These are phyloP conservation scores for Komagataella ulmi DNA, from an alignment of 805 yeast species.

Conservation along the genomic window DNA sequence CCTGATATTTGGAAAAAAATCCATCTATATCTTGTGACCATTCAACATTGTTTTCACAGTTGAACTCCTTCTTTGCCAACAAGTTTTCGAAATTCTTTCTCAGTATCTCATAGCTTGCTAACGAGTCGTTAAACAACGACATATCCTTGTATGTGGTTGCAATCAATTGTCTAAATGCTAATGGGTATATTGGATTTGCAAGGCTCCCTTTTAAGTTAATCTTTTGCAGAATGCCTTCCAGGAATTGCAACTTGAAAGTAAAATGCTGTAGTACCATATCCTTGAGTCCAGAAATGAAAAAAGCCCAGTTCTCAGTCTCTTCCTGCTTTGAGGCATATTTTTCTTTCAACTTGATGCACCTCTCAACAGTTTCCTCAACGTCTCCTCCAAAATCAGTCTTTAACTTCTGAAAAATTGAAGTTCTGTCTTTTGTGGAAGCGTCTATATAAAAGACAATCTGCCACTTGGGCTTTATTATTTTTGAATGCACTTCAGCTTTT, in stretches of 20 bases:
- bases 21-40: background rate
- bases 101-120: constrained; percentile 10
- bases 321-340: constrained; percentile 20
- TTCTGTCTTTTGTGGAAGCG: constrained; percentile 14
- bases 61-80: background rate
- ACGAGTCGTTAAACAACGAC: constrained; percentile 47
- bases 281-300: constrained; percentile 29
- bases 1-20: background rate
- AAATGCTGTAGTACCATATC: constrained; percentile 40
- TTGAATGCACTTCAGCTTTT: constrained; percentile 21
- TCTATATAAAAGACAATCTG: constrained; percentile 33
- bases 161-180: constrained; percentile 14
- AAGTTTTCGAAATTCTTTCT: background rate
- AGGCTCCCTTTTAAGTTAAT: constrained; percentile 6
- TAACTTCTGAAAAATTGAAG: constrained; percentile 16
- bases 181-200: constrained; percentile 4
- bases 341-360: constrained; percentile 27
- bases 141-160: constrained; percentile 29
- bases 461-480: constrained; percentile 43
- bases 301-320: constrained; percentile 37
- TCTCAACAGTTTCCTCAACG: constrained; percentile 13
- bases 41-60: background rate
- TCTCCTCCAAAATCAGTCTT: constrained; percentile 14
- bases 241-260: constrained; percentile 27
- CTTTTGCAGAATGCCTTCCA: constrained; percentile 13